Evolutionary conservation across 257 asterid species (phyloP).

Genomic region (Capsicum rhomboideum): DNA sequence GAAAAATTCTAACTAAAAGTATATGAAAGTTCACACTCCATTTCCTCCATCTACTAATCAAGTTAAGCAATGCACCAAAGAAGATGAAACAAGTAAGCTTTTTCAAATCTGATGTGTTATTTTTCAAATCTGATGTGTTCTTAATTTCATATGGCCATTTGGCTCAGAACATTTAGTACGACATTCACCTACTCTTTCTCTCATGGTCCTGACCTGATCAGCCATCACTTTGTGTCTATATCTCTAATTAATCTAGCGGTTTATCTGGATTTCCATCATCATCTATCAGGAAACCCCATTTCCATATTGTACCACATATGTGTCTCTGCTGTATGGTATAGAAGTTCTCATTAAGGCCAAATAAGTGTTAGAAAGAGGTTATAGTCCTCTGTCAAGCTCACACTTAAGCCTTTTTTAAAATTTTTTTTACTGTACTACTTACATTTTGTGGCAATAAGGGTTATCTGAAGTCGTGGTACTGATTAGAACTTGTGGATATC

Average conservation of each 20-base stretch:
- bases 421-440: neutral
- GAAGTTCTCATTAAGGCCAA: neutral
- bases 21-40: no score
- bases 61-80: no score
- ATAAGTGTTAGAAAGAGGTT: neutral
- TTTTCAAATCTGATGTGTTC: no score
- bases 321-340: slow-evolving; percentile 10
- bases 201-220: neutral
- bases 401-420: neutral
- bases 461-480: neutral
- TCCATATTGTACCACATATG: slow-evolving; percentile 3
- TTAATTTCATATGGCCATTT: neutral
- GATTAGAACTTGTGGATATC: neutral
- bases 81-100: no score
- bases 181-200: neutral
- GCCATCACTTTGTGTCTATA: neutral
- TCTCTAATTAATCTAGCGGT: slow-evolving; percentile 1
- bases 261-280: neutral
- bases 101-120: no score
- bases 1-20: no score
- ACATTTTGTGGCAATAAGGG: neutral
- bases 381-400: neutral
- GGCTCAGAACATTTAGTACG: neutral
- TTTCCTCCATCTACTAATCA: no score
- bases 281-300: neutral